phyloP scores from a whole-genome alignment of 139 green algal species.

The Tetraselmis striata region DNA sequence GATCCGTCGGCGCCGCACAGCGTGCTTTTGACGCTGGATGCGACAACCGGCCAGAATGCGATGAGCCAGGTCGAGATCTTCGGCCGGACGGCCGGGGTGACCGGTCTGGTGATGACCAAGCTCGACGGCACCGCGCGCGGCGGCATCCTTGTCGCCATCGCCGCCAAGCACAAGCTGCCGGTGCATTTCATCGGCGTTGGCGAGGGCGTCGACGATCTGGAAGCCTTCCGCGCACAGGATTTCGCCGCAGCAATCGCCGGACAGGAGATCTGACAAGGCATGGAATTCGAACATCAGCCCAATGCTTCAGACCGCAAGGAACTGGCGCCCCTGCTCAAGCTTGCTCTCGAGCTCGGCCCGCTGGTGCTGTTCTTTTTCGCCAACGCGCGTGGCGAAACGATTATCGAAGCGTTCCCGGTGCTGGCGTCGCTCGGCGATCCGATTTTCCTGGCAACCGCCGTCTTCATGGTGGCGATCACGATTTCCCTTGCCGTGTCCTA shows the following conservation, averaged over 20 bases:
- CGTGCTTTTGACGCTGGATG: background rate
- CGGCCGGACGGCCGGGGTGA: constrained; percentile 1
- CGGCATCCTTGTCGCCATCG: background rate
- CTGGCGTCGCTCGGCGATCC: no score
- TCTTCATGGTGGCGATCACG: no score
- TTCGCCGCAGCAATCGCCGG: constrained; percentile 2
- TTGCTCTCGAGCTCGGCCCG: no score
- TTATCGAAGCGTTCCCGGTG: no score
- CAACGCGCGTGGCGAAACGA: no score
- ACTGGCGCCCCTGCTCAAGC: no score
- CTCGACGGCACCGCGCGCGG: constrained; percentile 9
- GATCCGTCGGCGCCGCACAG: background rate
- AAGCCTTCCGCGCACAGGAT: constrained; percentile 3
- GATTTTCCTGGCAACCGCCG: no score
- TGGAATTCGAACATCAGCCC: no score
- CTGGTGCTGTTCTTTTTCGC: no score
- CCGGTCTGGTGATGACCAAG: constrained; percentile 9
- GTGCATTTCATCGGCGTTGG: constrained; percentile 8
- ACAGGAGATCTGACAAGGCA: no score
- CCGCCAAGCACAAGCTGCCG: background rate
- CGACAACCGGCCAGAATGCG: constrained; percentile 6
- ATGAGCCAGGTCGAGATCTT: constrained; percentile 7
- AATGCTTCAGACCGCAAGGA: no score
- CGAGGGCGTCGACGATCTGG: constrained; percentile 8
- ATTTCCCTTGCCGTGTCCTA: no score